Base-by-base conservation (phyloP, 305 asterid genomes). In the Rubia peregrina region DNA sequence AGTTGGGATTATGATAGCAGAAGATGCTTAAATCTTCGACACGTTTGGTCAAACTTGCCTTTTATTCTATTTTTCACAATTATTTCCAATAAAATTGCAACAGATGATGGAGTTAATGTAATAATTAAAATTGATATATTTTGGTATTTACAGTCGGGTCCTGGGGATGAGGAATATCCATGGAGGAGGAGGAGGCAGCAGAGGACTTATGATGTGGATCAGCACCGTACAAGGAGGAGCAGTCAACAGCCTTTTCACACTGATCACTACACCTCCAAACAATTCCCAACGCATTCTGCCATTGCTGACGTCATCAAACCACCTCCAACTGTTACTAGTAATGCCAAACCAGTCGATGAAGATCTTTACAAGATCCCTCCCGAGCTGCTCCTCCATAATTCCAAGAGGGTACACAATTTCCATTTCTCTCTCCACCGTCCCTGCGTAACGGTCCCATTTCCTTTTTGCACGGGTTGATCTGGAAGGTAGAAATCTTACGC, bases 311-410 rank as follows among this genome's bases (percentile, higher is more conserved):
- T 16, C 61, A 55, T 12, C 17, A 43, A 62, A 24, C 61, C 71
- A 30, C 62, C 48, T 22, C 16, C 46, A 10, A 16, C 49, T 69
- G 0, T 26, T 51, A 3, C 9, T 36, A 43, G 5, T 46, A 61
- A 62, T 40, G 81, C 74, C 36, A 92, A 92, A 48, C 96, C 98
- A 3, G 92, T 90, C 0, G 98, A 93, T 72, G 98, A 93, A 84
- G 97, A 93, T 83, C 97, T 93, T 41, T 93, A 93, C 90, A 82
- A 90, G 84, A 84, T 90, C 69, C 85, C 96, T 36, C 86, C 95
- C 0, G 89, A 86, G 72, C 87, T 90, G 17, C 88, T 90, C 3
- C 87, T 89, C 0, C 81, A 80, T 9, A 83, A 72, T 13, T 83
- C 95, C 46, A 89, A 88, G 60, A 56, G 89, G 51, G 98, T 92